Base-by-base conservation (phyloP, 768 basidiomycete species). In the Lactifluus rugatus region DNA sequence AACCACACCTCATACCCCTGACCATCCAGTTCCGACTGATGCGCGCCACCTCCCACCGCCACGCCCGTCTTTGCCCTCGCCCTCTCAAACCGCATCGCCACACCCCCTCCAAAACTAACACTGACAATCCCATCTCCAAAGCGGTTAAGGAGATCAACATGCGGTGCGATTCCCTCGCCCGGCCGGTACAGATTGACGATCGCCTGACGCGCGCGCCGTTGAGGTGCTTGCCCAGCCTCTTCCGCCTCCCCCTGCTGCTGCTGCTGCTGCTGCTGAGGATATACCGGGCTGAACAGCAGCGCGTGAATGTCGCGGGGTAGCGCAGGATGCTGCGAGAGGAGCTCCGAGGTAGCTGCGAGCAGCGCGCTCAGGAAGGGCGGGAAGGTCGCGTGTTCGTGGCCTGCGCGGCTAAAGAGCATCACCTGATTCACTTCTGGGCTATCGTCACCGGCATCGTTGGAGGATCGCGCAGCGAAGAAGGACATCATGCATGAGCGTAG, bases 61-160 rank as follows among this genome's bases (percentile, higher is more conserved):
- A n/a, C n/a, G n/a, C 5, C 37, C 56, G 13, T 32, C 37, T 17
- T 50, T 8, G 60, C 63, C 46, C 37, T 60, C 17, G 17, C 48
- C 32, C 54, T 45, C 56, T 65, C 73, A 64, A 94, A 92, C 25
- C 76, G 76, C 91, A 95, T 94, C 14, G 82, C 85, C 50, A 84
- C 89, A 13, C 87, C 84, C 26, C 85, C 84, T 11, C 82, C 80
- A 26, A 98, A 74, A 64, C 89, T 93, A 52, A 95, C 80, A 9
- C 91, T 91, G 23, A 97, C 75, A 52, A 98, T 94, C 1, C 90
- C 93, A 67, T 95, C 90, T 7, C 81, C 91, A 66, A 87, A 98
- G 14, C 94, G 81, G 26, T 76, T 73, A 3, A 90, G 78, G 23
- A 98, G 76, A 67, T 98, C 94, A 44, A 98, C 79, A 64, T 97